Conservation (phyloP, 78 protist genomes). For the Polysphondylium violaceum region DNA sequence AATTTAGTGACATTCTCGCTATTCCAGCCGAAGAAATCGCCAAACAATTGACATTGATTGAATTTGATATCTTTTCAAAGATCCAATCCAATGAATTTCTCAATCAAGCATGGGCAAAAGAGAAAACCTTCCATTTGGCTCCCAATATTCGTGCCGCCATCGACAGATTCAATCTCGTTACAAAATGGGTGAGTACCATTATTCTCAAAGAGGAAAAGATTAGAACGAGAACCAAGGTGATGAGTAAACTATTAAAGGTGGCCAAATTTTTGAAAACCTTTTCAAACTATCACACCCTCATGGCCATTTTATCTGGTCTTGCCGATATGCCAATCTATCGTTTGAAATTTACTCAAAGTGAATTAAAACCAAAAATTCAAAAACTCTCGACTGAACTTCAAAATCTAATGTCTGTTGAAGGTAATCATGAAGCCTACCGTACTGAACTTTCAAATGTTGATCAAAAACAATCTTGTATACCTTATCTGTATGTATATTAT, state of each 20-base stretch:
- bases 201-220: slow-evolving; percentile 71
- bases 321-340: slow-evolving; percentile 49
- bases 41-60: slow-evolving; percentile 60
- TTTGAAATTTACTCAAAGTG: slow-evolving; percentile 33
- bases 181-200: slow-evolving; percentile 72
- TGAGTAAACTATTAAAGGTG: slow-evolving; percentile 67
- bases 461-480: slow-evolving; percentile 64
- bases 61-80: slow-evolving; percentile 42
- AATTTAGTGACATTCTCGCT: slow-evolving; percentile 20
- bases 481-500: slow-evolving; percentile 24
- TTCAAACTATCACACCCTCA: slow-evolving; percentile 54
- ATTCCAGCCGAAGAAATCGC: slow-evolving; percentile 77
- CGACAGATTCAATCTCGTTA: slow-evolving; percentile 52
- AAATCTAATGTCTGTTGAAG: slow-evolving; percentile 73
- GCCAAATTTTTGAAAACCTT: slow-evolving; percentile 35
- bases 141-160: slow-evolving; percentile 73
- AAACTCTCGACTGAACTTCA: slow-evolving; percentile 44
- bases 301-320: slow-evolving; percentile 76
- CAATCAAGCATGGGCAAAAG: slow-evolving; percentile 79
- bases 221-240: slow-evolving; percentile 31
- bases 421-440: slow-evolving; percentile 74
- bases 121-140: slow-evolving; percentile 58
- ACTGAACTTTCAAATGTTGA: slow-evolving; percentile 25
- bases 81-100: slow-evolving; percentile 78
- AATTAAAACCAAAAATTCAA: slow-evolving; percentile 65